Percentiles rank a stretch among this genome's conserved stretches.
phyloP scores from a whole-genome alignment of 192 early-diverging fungal species.

The Allomyces macrogynus region DNA sequence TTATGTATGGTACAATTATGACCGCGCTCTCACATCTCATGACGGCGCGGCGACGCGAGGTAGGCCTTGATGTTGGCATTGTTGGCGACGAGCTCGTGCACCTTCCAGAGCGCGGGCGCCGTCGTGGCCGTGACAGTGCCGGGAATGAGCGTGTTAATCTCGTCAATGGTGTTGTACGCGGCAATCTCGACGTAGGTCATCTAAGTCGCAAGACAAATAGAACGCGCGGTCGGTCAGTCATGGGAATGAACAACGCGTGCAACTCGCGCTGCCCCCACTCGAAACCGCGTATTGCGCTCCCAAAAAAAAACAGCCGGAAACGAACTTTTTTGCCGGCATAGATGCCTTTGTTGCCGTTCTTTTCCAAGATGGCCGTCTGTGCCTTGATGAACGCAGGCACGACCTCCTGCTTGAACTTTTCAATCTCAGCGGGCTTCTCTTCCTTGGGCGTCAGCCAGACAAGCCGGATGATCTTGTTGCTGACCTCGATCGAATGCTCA shows the following conservation, averaged over 20 bases:
- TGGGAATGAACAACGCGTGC: no score
- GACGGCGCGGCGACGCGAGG: background rate
- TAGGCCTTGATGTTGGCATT: background rate
- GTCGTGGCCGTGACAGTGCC: background rate
- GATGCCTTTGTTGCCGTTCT: background rate
- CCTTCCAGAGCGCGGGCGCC: background rate
- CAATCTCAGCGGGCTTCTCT: conserved; percentile 5
- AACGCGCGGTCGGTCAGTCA: no score
- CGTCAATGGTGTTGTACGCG: background rate
- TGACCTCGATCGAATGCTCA: conserved; percentile 7
- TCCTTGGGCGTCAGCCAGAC: conserved; percentile 2
- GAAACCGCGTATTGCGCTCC: no score
- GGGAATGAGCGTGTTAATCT: background rate
- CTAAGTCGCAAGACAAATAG: background rate
- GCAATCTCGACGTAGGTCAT: background rate
- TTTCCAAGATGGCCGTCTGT: background rate
- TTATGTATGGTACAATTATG: no score
- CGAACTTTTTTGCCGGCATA: background rate
- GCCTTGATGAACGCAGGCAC: background rate
- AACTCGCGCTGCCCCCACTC: no score
- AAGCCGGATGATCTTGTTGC: background rate
- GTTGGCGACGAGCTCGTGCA: background rate
- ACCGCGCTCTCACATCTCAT: background rate
- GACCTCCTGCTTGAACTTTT: conserved; percentile 5
- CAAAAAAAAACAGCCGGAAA: no score